Conservation (phyloP, 441 rosid species). For the Erodium trifolium region DNA sequence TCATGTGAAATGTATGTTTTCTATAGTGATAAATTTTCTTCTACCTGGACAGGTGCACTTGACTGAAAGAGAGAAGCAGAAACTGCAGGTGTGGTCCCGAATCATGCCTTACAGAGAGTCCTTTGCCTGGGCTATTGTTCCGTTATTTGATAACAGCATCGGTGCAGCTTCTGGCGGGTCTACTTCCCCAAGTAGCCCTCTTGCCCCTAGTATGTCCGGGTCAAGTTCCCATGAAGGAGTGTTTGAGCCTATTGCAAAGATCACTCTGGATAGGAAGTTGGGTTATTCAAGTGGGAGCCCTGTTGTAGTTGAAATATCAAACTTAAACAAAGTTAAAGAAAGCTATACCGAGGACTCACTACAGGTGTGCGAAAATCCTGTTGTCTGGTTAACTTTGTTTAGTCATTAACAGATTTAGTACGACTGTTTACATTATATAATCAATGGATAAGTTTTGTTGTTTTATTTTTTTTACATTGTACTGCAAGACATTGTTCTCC, state of each 20-base stretch:
- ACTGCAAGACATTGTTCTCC: no score
- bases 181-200: constrained; percentile 98
- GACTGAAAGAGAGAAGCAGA: constrained; percentile 97
- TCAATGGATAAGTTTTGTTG: no score
- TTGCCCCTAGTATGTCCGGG: constrained; percentile 80
- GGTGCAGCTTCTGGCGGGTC: constrained; percentile 77
- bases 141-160: constrained; percentile 85
- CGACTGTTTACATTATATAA: no score
- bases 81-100: constrained; percentile 98
- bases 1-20: constrained; percentile 6
- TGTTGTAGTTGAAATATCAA: constrained; percentile 86
- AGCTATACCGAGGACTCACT: constrained; percentile 92
- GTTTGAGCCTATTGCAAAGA: constrained; percentile 76
- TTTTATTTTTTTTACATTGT: no score
- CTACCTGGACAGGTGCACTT: constrained; percentile 60
- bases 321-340: constrained; percentile 95
- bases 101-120: constrained; percentile 98
- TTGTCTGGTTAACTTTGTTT: background rate
- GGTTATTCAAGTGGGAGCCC: constrained; percentile 87
- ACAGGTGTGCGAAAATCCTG: constrained; percentile 46
- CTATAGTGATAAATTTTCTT: constrained; percentile 5
- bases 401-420: no score
- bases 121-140: constrained; percentile 98
- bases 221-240: constrained; percentile 80
- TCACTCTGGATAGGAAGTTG: constrained; percentile 81